Percentiles rank a stretch among this genome's conserved stretches.
Conservation (phyloP, 768 basidiomycete genomes). For the Mycena latifolia region DNA sequence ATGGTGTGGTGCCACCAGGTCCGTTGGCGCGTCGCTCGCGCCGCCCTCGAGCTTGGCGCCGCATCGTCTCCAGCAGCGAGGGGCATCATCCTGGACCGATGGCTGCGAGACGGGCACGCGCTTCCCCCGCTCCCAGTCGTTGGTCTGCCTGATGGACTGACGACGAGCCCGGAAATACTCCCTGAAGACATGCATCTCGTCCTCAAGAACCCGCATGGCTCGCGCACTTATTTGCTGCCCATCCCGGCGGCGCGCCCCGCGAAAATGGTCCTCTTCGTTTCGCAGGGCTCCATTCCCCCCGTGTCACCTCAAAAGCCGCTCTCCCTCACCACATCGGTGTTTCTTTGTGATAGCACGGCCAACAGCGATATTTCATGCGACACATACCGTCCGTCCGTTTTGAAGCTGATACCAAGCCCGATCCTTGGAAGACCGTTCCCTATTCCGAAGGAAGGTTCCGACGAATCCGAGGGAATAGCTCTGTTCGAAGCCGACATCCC, state of each 20-base stretch:
- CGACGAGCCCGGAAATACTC: slow-evolving; percentile 49
- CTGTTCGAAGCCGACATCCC: slow-evolving; percentile 67
- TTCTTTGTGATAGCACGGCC: slow-evolving; percentile 52
- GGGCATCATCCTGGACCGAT: slow-evolving; percentile 64
- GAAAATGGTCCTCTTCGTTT: slow-evolving; percentile 69
- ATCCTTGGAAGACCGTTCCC: slow-evolving; percentile 69
- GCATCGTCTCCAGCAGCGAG: slow-evolving; percentile 43
- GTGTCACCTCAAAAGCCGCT: slow-evolving; percentile 63
- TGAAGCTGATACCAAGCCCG: slow-evolving; percentile 77
- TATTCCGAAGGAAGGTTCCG: slow-evolving; percentile 72
- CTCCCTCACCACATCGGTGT: slow-evolving; percentile 61
- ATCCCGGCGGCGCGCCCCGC: slow-evolving; percentile 39
- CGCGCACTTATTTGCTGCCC: slow-evolving; percentile 67
- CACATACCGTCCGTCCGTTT: slow-evolving; percentile 55
- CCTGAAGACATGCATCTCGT: slow-evolving; percentile 53
- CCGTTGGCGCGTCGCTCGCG: slow-evolving; percentile 87
- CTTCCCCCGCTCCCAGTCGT: slow-evolving; percentile 46
- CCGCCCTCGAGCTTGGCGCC: slow-evolving; percentile 76
- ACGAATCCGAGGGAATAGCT: slow-evolving; percentile 82
- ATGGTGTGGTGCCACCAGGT: slow-evolving; percentile 99
- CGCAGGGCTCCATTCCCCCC: slow-evolving; percentile 65
- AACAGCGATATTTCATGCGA: slow-evolving; percentile 47
- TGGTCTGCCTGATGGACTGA: slow-evolving; percentile 33
- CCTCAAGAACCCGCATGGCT: slow-evolving; percentile 56
- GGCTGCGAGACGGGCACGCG: slow-evolving; percentile 75